Conservation (phyloP, 306 rosid species). For the Trifolium fragiferum region DNA sequence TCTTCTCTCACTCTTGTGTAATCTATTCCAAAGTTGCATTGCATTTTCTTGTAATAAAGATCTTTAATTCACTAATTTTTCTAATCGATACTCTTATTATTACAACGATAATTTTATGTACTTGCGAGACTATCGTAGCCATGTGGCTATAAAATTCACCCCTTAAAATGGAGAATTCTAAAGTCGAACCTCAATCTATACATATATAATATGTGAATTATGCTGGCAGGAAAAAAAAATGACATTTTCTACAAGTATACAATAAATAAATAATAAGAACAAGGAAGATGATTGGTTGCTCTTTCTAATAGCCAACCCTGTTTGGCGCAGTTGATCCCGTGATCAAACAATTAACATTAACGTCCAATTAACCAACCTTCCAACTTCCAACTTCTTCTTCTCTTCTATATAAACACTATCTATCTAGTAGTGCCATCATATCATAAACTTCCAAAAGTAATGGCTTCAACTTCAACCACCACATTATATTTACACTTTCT, state of each 20-base stretch:
- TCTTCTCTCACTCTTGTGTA: too few species aligned
- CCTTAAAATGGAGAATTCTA: too few species aligned
- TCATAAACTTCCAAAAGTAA: not conserved
- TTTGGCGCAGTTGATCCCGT: constrained; percentile 28
- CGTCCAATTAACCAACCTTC: constrained; percentile 1
- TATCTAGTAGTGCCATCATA: not conserved
- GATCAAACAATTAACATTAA: constrained; percentile 1
- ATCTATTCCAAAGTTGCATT: too few species aligned
- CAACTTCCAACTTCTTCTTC: not conserved
- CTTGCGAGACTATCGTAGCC: too few species aligned
- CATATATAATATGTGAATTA: too few species aligned
- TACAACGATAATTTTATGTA: too few species aligned
- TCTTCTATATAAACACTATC: not conserved
- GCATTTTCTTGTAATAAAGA: too few species aligned
- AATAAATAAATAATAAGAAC: not conserved
- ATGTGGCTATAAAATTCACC: too few species aligned
- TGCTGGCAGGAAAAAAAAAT: too few species aligned
- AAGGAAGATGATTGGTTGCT: not conserved
- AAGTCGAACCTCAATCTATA: rapidly evolving
- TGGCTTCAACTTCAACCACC: constrained; percentile 40
- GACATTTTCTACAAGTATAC: not conserved
- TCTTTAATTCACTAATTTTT: too few species aligned
- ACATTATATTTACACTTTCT: constrained; percentile 35
- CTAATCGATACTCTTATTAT: too few species aligned
- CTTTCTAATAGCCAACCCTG: not conserved